phyloP scores from a whole-genome alignment of 2,329 filamentous ascomycete species.

The Penicillium corylophilum region DNA sequence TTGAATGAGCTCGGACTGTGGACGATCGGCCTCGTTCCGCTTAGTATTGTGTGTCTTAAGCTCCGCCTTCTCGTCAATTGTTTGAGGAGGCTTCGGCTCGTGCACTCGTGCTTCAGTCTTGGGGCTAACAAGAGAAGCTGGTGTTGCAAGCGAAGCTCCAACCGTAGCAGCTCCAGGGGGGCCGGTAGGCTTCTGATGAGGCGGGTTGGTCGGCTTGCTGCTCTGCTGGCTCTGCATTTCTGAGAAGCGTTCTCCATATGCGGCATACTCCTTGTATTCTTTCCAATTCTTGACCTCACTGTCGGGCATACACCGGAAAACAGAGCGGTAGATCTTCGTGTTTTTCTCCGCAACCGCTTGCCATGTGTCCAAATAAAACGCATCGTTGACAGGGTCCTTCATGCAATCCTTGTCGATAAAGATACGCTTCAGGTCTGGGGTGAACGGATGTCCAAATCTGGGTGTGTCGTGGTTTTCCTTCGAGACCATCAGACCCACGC shows the following conservation, averaged over 20 bases:
- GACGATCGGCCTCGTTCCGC: slow-evolving; percentile 34
- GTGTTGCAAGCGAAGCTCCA: slow-evolving; percentile 25
- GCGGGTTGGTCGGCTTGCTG: slow-evolving; percentile 49
- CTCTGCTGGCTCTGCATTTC: slow-evolving; percentile 59
- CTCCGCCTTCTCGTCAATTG: slow-evolving; percentile 37
- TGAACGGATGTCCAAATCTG: slow-evolving; percentile 48
- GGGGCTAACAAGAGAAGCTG: slow-evolving; percentile 25
- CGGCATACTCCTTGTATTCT: slow-evolving; percentile 80
- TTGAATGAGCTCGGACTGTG: slow-evolving; percentile 30
- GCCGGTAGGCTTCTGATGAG: slow-evolving; percentile 43
- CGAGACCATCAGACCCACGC: slow-evolving; percentile 63
- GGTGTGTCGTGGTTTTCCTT: slow-evolving; percentile 49
- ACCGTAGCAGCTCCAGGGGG: slow-evolving; percentile 36
- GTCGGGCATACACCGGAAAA: slow-evolving; percentile 97
- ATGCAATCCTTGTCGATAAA: slow-evolving; percentile 87
- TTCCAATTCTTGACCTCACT: slow-evolving; percentile 91
- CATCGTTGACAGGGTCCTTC: slow-evolving; percentile 78
- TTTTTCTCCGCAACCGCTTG: slow-evolving; percentile 86
- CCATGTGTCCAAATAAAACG: slow-evolving; percentile 88
- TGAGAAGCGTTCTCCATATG: slow-evolving; percentile 75
- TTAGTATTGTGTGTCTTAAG: slow-evolving; percentile 35
- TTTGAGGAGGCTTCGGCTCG: slow-evolving; percentile 30
- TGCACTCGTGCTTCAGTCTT: slow-evolving; percentile 30
- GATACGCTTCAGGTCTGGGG: slow-evolving; percentile 69
- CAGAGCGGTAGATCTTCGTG: slow-evolving; percentile 86